Conservation (phyloP, 345 rosid species). For the Draba incana region DNA sequence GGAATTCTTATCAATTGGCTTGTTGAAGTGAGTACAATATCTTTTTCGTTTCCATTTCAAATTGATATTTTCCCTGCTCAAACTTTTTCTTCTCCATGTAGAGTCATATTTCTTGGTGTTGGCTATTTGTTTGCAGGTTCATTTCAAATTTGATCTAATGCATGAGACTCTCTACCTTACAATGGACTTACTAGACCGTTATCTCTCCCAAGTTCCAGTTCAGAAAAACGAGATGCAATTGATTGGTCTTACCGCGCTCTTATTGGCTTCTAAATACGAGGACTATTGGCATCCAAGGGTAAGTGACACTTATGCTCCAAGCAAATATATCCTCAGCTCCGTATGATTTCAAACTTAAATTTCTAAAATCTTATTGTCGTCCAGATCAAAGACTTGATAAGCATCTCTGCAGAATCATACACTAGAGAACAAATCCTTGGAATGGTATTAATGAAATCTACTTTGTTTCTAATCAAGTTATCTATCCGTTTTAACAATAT, state of each 20-base stretch:
- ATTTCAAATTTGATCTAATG: slow-evolving; percentile 84
- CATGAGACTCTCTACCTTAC: slow-evolving; percentile 91
- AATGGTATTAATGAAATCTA: slow-evolving; percentile 53
- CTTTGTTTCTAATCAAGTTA: not conserved
- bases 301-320: slow-evolving; percentile 29
- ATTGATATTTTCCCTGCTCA: slow-evolving; percentile 12
- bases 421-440: slow-evolving; percentile 71
- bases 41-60: slow-evolving; percentile 17
- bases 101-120: slow-evolving; percentile 31
- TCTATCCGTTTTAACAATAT: not conserved
- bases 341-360: slow-evolving; percentile 12
- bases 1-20: slow-evolving; percentile 96
- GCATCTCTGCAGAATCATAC: slow-evolving; percentile 87
- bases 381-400: slow-evolving; percentile 84
- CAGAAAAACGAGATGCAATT: slow-evolving; percentile 84
- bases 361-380: slow-evolving; percentile 10
- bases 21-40: slow-evolving; percentile 66
- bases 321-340: slow-evolving; percentile 9
- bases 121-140: slow-evolving; percentile 61
- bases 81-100: slow-evolving; percentile 21
- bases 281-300: slow-evolving; percentile 99
- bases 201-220: slow-evolving; percentile 75
- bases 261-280: slow-evolving; percentile 93
- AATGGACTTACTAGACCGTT: slow-evolving; percentile 71
- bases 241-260: slow-evolving; percentile 83